Base-by-base conservation (phyloP, 345 rosid genomes). In the Leavenworthia alabamica region DNA sequence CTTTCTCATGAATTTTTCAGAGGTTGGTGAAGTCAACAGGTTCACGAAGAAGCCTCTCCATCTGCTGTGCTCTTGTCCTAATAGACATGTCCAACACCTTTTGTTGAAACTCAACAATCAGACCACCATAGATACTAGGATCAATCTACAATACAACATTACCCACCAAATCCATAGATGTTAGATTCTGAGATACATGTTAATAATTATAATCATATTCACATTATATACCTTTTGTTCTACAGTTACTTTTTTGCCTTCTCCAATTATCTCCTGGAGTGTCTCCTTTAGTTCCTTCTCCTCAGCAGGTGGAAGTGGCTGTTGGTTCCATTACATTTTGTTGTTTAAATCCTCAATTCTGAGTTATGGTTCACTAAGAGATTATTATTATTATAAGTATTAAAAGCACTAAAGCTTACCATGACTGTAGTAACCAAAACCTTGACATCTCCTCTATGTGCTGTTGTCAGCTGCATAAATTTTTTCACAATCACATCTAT, bases 11-110 rank as follows among this genome's bases (percentile, higher is more conserved):
- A 27, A n/a, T n/a, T 63, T 4, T 57, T 79, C 72, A 82, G 56
- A 82, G 67, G 66, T 27, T 41, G 67, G 41, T 74, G 33, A 77
- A 5, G 67, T 87, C 70, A 11, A 71, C 36, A 31, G 97, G 96
- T 70, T 87, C 91, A 8, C 86, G 83, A 70, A 93, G 78, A 67
- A 84, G 81, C 80, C 96, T 84, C 85, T 93, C 96, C 97, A 93
- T 93, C 78, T 87, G 94, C 56, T 60, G 72, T 7, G 96, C 96
- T 69, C 99, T 82, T 1, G 96, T 85, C 83, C 50, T 80, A 43
- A 93, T 93, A 49, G 97, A 93, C 99, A 89, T 81, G 78, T 93
- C 99, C 70, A 93, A 78, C 72, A 93, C 90, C 92, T 93, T 87
- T 61, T 77, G 86, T n/a, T 51, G 73, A 19, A 87, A 93, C 82